A percentile compares a stretch with the other conserved stretches of the same genome.
phyloP scores from a whole-genome alignment of 2,329 filamentous ascomycete genomes.

The Diaporthe sp. region DNA sequence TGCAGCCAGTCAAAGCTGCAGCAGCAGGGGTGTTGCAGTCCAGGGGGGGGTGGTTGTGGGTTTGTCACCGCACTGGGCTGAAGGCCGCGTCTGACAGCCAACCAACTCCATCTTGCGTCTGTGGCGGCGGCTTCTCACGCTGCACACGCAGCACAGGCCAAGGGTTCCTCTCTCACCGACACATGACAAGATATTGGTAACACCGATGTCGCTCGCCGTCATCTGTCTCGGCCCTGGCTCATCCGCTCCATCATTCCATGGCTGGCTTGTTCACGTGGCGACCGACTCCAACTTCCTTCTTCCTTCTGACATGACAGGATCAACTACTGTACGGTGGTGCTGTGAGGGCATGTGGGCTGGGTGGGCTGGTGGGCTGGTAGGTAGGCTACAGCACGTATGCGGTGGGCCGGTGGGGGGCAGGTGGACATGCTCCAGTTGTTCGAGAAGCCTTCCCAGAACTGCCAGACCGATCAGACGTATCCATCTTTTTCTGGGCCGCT shows the following conservation, averaged over 20 bases:
- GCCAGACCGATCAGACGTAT: conserved; percentile 10
- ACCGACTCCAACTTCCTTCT: conserved; percentile 26
- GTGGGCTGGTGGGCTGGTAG: neutral
- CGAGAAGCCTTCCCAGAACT: conserved; percentile 28
- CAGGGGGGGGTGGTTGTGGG: neutral
- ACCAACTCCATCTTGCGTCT: conserved; percentile 26
- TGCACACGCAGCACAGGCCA: conserved; percentile 37
- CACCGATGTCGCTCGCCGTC: conserved; percentile 34
- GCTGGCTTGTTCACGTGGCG: conserved; percentile 28
- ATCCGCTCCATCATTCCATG: neutral
- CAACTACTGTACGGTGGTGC: neutral
- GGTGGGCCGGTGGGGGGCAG: neutral
- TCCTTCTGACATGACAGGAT: neutral
- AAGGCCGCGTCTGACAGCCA: conserved; percentile 31
- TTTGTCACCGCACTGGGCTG: conserved; percentile 36
- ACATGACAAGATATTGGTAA: conserved; percentile 35
- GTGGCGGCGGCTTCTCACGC: conserved; percentile 21
- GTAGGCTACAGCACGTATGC: neutral
- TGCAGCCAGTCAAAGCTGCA: conserved; percentile 27
- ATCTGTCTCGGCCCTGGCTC: conserved; percentile 24
- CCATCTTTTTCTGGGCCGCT: conserved; percentile 13
- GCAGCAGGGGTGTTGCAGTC: conserved; percentile 31
- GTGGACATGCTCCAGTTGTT: conserved; percentile 23
- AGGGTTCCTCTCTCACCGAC: conserved; percentile 36
- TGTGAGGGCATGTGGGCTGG: neutral